phyloP scores from a whole-genome alignment of 495 filamentous ascomycete genomes.

The Aspergillus panamensis region DNA sequence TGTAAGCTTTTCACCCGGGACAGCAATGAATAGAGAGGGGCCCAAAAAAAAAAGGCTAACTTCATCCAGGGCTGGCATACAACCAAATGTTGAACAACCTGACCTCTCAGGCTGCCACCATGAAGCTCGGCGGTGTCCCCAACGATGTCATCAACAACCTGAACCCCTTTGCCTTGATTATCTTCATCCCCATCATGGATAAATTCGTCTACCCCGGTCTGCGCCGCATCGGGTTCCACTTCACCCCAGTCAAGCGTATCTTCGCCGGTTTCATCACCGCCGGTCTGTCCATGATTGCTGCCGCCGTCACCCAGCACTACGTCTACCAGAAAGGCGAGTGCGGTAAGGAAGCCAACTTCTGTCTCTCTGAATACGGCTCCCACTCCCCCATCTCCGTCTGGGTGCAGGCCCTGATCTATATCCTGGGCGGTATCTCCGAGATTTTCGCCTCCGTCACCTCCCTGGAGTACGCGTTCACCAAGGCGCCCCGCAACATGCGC shows the following conservation, averaged over 20 bases:
- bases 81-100: slow-evolving; percentile 65
- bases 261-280: slow-evolving; percentile 62
- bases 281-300: slow-evolving; percentile 60
- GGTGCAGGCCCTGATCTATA: slow-evolving; percentile 60
- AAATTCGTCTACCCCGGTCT: slow-evolving; percentile 64
- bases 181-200: slow-evolving; percentile 76
- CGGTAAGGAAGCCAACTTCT: slow-evolving; percentile 50
- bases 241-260: slow-evolving; percentile 73
- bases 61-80: slow-evolving; percentile 49
- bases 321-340: slow-evolving; percentile 65
- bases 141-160: slow-evolving; percentile 79
- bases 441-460: slow-evolving; percentile 65
- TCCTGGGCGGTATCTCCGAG: slow-evolving; percentile 69
- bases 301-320: slow-evolving; percentile 63
- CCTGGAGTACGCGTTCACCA: slow-evolving; percentile 73
- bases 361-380: slow-evolving; percentile 28
- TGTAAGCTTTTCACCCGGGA: slow-evolving; percentile 28
- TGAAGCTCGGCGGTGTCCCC: slow-evolving; percentile 66
- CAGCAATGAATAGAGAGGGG: not conserved
- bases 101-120: slow-evolving; percentile 69
- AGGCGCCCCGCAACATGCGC: slow-evolving; percentile 75
- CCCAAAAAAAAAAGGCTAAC: not conserved
- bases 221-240: slow-evolving; percentile 57
- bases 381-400: slow-evolving; percentile 56
- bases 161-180: slow-evolving; percentile 70